Base-by-base conservation (phyloP, 768 basidiomycete species). In the Podaxis pistillaris region DNA sequence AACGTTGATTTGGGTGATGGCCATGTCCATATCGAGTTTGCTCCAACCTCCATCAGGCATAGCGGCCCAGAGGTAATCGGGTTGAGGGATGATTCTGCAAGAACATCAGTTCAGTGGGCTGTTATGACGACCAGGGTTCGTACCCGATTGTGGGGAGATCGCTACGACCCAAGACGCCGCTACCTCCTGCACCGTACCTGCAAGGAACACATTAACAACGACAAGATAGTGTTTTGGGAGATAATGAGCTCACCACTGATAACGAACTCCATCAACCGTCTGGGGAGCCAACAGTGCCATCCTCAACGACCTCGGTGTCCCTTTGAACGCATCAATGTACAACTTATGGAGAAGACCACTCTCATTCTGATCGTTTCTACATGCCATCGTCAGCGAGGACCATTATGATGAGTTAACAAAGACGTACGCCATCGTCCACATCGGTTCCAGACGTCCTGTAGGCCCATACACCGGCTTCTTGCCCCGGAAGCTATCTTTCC, bases 381-480 rank as follows among this genome's bases (percentile, higher is more conserved):
- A 36, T 5, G 19, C 12, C 22, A 52, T 41, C 26, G 52, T 33
- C 28, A 54, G 36, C 0, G 15, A 46, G 19, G 8, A 3, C n/a
- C 44, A 17, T 33, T 33, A 33, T 8, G 8, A 33, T 2, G 8
- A 7, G 8, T 33, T 33, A 12, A 22, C 17, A 62, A 38, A 55
- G 22, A 68, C 68, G 11, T 66, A 73, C 71, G 65, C 72, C 71
- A 72, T 72, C 3, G 73, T 74, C 73, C 73, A 74, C 73, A 74
- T 74, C 15, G 73, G 73, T 58, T 74, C 73, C 28, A 68, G 49
- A 30, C 49, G 63, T 12, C 73, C 73, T 0, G 71, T 74, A 11
- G 73, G 40, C 46, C 67, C 58, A 63, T 69, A 74, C 38, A 69
- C 67, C 0, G 69, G 69, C 38, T 65, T 58, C 1, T 68, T 70